Evolutionary conservation across 2,329 filamentous ascomycete genomes (phyloP), one percentile per base, ranked within the genome.

Genomic region (Microcera coccophila): DNA sequence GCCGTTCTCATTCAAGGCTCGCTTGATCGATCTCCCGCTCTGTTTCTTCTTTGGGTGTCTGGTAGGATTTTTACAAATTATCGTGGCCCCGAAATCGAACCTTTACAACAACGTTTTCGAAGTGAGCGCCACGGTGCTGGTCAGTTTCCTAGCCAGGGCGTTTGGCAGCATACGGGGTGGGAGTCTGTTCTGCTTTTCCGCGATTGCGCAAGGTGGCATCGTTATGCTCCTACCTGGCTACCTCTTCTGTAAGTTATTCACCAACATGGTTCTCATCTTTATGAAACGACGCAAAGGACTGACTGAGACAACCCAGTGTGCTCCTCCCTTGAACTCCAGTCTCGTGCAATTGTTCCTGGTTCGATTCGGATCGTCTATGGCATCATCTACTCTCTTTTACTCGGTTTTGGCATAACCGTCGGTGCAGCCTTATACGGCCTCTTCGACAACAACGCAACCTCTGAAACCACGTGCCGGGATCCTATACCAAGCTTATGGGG

Each of bases 281-380:
- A 28, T 14, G 15, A 17, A 32, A 15, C 29, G 15, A 26, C 22
- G 38, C 37, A 41, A 26, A n/a, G 14, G 32, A 21, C 11, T 29
- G 4, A 5, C 18, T n/a, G 5, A 12, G 22, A 17, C 4, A 5
- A 17, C 26, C 2, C 15, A 71, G 69, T 61, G 55, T 73, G 54
- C 49, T 73, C 62, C 43, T 65, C 63, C 22, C 71, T 87, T 37
- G 84, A 87, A 60, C 71, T 87, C 0, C 84, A 87, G 53, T 84
- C 80, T 17, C 78, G 79, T 39, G 81, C 81, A 48, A 75, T 87
- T 40, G 78, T 87, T 0, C 81, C 84, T 0, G 84, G 84, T 0
- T 85, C 82, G 0, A 84, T 87, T 17, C 81, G 84, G 18, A 84
- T 87, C 68, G 82, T 87, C 10, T 87, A 87, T 53, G 81, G 84